These are phyloP conservation scores for Microstroma glucosiphilum DNA, from an alignment of 1,284 basidiomycete species.

Conservation along the genomic window DNA sequence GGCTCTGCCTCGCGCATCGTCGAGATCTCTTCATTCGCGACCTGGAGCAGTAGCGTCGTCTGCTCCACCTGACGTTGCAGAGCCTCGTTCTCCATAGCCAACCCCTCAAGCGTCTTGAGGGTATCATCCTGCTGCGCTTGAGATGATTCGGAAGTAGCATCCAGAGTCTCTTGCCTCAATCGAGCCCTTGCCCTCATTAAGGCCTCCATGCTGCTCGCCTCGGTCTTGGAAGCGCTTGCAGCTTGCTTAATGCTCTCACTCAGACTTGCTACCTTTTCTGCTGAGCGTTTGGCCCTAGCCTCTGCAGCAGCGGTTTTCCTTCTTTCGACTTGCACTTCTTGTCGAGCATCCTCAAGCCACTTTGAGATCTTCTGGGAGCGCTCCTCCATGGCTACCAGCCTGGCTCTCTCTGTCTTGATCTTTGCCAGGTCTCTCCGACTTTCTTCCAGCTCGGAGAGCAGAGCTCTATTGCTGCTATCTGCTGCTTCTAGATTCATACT, in stretches of 20 bases:
- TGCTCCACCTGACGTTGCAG: constrained; percentile 26
- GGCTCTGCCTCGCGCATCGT: constrained; percentile 18
- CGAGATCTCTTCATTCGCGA: constrained; percentile 35
- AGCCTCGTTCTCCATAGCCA: constrained; percentile 31
- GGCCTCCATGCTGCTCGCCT: neutral
- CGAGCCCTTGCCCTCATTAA: neutral
- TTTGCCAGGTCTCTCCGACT: constrained; percentile 65
- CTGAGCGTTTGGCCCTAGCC: constrained; percentile 58
- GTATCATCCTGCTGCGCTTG: neutral
- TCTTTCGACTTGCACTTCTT: constrained; percentile 70
- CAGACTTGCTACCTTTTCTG: constrained; percentile 18
- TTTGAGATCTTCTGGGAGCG: constrained; percentile 44
- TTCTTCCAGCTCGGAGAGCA: constrained; percentile 71
- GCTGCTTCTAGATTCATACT: constrained; percentile 74
- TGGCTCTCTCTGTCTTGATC: constrained; percentile 64
- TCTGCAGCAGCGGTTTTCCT: constrained; percentile 68
- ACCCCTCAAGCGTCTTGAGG: constrained; percentile 12
- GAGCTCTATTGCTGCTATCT: constrained; percentile 69
- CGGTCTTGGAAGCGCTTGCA: constrained; percentile 4
- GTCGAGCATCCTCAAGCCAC: constrained; percentile 76
- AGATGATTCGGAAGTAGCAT: neutral
- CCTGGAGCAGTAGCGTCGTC: constrained; percentile 26
- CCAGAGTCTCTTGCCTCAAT: neutral
- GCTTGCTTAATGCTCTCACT: constrained; percentile 18
- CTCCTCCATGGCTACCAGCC: constrained; percentile 56